phyloP scores from a whole-genome alignment of 495 filamentous ascomycete genomes.

The Articulospora tetracladia region DNA sequence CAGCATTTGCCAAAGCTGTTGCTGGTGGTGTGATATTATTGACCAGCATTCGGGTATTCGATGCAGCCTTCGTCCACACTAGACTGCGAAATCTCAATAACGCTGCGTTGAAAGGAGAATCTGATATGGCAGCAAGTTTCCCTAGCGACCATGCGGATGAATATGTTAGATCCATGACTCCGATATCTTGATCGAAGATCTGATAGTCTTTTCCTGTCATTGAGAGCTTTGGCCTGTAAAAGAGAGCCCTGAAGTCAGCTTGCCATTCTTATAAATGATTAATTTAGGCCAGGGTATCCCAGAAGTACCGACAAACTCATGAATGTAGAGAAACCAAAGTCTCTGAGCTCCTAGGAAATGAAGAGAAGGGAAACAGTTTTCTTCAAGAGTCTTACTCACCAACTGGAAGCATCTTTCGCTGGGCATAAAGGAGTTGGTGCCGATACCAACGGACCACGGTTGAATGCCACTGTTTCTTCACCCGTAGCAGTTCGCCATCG shows the following conservation, averaged over 20 bases:
- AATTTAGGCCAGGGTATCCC: too few species aligned
- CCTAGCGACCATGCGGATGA: constrained; percentile 26
- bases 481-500: constrained; percentile 35
- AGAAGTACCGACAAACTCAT: too few species aligned
- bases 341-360: too few species aligned
- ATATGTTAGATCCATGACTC: constrained; percentile 32
- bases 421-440: constrained; percentile 18
- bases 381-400: too few species aligned
- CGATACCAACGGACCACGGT: constrained; percentile 36
- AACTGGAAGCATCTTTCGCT: not conserved
- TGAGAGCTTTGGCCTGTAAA: not conserved
- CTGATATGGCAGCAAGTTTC: constrained; percentile 26
- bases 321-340: too few species aligned
- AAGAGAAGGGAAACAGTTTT: too few species aligned
- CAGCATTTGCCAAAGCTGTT: not conserved
- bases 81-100: not conserved
- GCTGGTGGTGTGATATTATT: not conserved
- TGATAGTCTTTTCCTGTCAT: constrained; percentile 29
- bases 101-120: constrained; percentile 16
- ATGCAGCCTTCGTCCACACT: not conserved
- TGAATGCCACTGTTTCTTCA: constrained; percentile 35
- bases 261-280: too few species aligned
- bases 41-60: not conserved
- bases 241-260: too few species aligned
- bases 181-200: constrained; percentile 37